A percentile compares a stretch with the other conserved stretches of the same genome.
phyloP scores from a whole-genome alignment of 352 stramenopile species.

The Globisporangium alternatum region DNA sequence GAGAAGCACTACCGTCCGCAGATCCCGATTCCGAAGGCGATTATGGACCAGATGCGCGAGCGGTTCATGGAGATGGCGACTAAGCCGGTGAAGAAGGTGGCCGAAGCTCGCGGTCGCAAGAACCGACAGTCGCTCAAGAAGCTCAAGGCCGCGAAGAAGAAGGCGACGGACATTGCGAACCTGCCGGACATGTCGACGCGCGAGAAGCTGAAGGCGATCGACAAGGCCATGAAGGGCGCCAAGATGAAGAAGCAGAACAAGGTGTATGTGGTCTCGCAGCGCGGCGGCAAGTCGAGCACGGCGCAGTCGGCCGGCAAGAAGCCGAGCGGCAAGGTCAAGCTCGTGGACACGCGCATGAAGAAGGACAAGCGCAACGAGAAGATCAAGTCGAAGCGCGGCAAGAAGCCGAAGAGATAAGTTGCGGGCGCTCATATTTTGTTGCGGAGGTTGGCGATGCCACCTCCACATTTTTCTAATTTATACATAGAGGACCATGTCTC shows the following conservation, averaged over 20 bases:
- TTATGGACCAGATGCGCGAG: constrained; percentile 98
- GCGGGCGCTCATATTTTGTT: background rate
- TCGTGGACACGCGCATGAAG: constrained; percentile 98
- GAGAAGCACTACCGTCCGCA: constrained; percentile 97
- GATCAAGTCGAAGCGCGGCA: constrained; percentile 77
- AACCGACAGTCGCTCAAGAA: constrained; percentile 91
- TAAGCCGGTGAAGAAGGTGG: constrained; percentile 99
- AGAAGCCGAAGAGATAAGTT: constrained; percentile 84
- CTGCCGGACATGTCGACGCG: constrained; percentile 96
- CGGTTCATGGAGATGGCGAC: constrained; percentile 95
- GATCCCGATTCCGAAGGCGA: constrained; percentile 93
- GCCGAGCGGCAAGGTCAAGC: constrained; percentile 89
- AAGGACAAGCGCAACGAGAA: constrained; percentile 92
- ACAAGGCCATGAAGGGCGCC: constrained; percentile 95
- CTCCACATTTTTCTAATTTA: background rate
- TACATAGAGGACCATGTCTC: background rate
- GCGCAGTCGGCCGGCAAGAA: constrained; percentile 76
- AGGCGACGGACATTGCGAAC: constrained; percentile 95
- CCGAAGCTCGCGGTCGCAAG: constrained; percentile 97
- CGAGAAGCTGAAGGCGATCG: constrained; percentile 98
- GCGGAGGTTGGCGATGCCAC: too few species aligned
- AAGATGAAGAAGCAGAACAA: constrained; percentile 92
- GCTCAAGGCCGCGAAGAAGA: constrained; percentile 96
- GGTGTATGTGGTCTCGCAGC: constrained; percentile 95
- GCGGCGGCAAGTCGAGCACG: constrained; percentile 45